phyloP scores from a whole-genome alignment of 306 rosid genomes.

The Lathyrus aphaca region DNA sequence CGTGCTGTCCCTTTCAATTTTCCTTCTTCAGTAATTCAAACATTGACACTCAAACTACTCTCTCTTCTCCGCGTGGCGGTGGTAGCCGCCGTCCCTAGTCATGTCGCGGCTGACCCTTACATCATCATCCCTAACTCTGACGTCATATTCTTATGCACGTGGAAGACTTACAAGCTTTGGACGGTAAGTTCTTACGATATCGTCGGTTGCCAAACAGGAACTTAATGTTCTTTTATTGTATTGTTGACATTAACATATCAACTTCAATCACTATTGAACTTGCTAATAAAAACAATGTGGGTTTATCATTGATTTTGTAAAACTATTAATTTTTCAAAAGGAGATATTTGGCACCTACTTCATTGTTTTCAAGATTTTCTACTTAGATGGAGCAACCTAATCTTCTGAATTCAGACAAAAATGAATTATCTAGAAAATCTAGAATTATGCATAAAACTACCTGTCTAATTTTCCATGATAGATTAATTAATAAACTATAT shows the following conservation, averaged over 20 bases:
- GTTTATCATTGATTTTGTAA: neutral
- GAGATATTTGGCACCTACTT: constrained; percentile 38
- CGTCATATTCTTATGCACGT: constrained; percentile 25
- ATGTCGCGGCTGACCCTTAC: constrained; percentile 23
- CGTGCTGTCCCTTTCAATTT: constrained; percentile 32
- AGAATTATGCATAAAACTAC: too few relatives aligned
- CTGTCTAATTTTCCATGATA: too few relatives aligned
- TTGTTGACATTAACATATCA: constrained; percentile 28
- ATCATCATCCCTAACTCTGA: neutral
- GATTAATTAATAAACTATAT: too few relatives aligned
- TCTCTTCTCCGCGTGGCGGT: constrained; percentile 1
- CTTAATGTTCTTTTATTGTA: neutral
- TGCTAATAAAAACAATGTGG: constrained; percentile 34
- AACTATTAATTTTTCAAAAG: constrained; percentile 28
- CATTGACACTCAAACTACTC: neutral
- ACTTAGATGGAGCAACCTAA: neutral
- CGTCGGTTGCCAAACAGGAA: constrained; percentile 41
- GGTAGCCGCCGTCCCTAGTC: constrained; percentile 31
- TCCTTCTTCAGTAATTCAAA: neutral
- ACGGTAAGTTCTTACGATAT: constrained; percentile 32
- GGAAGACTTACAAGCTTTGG: constrained; percentile 41
- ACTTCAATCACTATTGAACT: constrained; percentile 36
- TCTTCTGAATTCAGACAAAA: neutral
- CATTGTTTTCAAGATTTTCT: neutral
- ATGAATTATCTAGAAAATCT: too few relatives aligned